Evolutionary conservation across 1,284 basidiomycete genomes (phyloP).

Genomic region (Schizopora paradoxa): DNA sequence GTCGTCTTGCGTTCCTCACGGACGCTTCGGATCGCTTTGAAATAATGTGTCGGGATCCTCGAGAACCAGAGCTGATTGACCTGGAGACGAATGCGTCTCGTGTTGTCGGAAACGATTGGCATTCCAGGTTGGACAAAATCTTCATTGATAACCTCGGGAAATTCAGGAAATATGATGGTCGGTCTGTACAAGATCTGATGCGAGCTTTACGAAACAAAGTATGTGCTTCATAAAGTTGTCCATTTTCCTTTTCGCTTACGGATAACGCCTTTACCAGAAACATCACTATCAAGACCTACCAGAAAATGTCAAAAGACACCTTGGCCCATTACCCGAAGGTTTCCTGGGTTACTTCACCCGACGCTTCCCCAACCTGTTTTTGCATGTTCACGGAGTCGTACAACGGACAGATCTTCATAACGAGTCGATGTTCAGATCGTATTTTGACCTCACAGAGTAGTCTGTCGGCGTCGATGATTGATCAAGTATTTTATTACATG

Average conservation of each 20-base stretch:
- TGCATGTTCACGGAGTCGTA: conserved; percentile 87
- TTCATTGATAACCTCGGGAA: conserved; percentile 95
- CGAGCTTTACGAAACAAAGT: conserved; percentile 95
- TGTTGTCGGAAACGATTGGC: conserved; percentile 89
- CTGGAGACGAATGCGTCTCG: conserved; percentile 67
- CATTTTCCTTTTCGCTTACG: conserved; percentile 2
- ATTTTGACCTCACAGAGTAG: conserved; percentile 68
- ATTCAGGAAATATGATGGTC: conserved; percentile 92
- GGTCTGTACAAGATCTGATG: conserved; percentile 86
- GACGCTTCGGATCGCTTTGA: conserved; percentile 98
- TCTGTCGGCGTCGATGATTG: no score
- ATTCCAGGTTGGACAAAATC: conserved; percentile 75
- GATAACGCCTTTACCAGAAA: conserved; percentile 56
- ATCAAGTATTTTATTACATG: no score
- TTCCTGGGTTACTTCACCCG: conserved; percentile 91
- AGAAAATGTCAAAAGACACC: conserved; percentile 79
- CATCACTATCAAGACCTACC: conserved; percentile 97
- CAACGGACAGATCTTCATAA: conserved; percentile 56
- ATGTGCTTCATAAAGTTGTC: conserved; percentile 23
- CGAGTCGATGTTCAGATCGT: conserved; percentile 83
- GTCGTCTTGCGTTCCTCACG: conserved; percentile 88
- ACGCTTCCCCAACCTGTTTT: conserved; percentile 86
- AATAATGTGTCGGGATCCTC: conserved; percentile 92
- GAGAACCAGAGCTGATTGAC: conserved; percentile 67
- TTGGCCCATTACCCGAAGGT: conserved; percentile 88